Base-by-base conservation (phyloP, 1,139 yeast genomes). In the Scheffersomyces cryptocercus region DNA sequence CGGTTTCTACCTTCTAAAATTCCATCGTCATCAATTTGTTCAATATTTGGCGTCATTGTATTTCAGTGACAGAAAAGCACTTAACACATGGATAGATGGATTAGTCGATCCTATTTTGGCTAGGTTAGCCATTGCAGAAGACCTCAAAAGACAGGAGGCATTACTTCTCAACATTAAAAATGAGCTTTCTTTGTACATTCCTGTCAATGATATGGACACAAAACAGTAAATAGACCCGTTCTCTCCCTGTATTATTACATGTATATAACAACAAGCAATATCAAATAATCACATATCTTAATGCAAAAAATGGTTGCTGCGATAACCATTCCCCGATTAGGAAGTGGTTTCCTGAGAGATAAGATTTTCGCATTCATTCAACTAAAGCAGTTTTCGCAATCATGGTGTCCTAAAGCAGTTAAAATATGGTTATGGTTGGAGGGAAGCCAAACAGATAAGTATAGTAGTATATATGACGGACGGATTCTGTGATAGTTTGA, bases 41-140 rank as follows among this genome's bases (percentile, higher is more conserved):
- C 68, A 63, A 43, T 60, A 55, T 38, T 38, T 62, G 29, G 65
- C 65, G 1, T 48, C 55, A 9, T 39, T 61, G 20, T 47, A 42
- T 9, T 40, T 38, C 30, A 38, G 40, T 20, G 50, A 56, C 33
- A 40, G 45, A 3, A 30, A 35, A 1, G 34, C 36, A 20, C 45
- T 52, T 10, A 53, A 52, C 15, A 28, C 30, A 7, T 62, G 65
- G 66, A 46, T 61, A 14, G 37, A 47, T 11, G 35, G 37, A n/a
- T 24, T 56, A 35, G 46, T 55, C 3, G 44, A 43, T 28, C 46
- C 46, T 5, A 35, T 51, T 10, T 26, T 45, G 13, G 33, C 35
- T 8, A 33, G 41, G 28, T 11, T 47, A 13, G 35, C 37, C n/a
- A 30, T 14, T 34, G 40, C 35, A 13, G 20, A 15, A 31, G 6